Base-by-base conservation (phyloP, 2,329 filamentous ascomycete genomes). In the Colletotrichum sp. region DNA sequence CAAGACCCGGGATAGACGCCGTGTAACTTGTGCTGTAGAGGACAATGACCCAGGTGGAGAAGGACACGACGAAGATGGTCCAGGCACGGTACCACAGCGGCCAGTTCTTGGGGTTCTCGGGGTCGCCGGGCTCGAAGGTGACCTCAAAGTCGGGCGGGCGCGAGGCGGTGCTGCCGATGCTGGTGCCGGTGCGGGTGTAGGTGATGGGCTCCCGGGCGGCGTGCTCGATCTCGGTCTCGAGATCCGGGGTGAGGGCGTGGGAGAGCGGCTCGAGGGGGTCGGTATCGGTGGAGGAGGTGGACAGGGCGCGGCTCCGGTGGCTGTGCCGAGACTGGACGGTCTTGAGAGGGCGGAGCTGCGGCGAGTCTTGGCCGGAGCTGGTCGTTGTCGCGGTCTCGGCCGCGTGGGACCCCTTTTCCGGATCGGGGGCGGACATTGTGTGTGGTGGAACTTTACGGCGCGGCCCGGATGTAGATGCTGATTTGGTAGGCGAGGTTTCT, bases 21-120 rank as follows among this genome's bases (percentile, higher is more conserved):
- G 95, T 95, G 82, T 97, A 98, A 68, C 91, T 93, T 1, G 95
- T 97, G 63, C 93, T 95, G 81, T 96, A 95, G 62, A 95, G 82
- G 18, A 95, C 93, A n/a, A 88, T 83, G 24, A 87, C 83, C 88
- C 88, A 89, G 2, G 86, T 86, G 8, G 86, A 85, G 72, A 85
- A 88, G 39, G 87, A 88, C 65, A 89, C 84, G 76, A 80, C 88
- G 84, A 86, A 83, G 67, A 88, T 82, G 68, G 83, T 82, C 85
- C 85, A 89, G 62, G 81, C 75, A 77, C 88, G 82, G 79, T 86
- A 83, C 80, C 85, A 88, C 59, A 93, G 80, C 1, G 91, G 84
- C 94, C 94, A 95, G 81, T 94, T 93, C 76, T 90, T 88, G 1
- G 94, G 93, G 79, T 95, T 93, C 15, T 89, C 88, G 12, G 87